phyloP scores from a whole-genome alignment of 2,329 filamentous ascomycete species.

The Fusarium sp. region DNA sequence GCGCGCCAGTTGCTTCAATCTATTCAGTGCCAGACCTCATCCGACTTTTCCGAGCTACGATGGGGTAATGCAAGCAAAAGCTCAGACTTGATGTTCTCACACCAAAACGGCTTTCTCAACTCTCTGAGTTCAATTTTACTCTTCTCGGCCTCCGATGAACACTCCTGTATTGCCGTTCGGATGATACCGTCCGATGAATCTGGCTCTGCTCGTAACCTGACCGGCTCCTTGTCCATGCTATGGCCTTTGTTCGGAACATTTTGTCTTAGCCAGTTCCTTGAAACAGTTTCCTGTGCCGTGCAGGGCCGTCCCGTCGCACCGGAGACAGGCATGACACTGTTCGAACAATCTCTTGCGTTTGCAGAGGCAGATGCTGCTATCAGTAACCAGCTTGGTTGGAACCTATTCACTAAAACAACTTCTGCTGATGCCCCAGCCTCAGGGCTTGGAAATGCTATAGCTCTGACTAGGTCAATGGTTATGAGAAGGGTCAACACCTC shows the following conservation, averaged over 20 bases:
- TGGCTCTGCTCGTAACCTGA: conserved; percentile 63
- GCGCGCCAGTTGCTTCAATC: conserved; percentile 78
- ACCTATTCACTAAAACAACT: conserved; percentile 64
- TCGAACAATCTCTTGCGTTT: conserved; percentile 95
- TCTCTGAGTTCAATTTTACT: conserved; percentile 75
- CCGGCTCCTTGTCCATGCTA: conserved; percentile 79
- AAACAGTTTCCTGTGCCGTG: conserved; percentile 86
- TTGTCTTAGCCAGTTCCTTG: conserved; percentile 83
- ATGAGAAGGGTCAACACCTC: conserved; percentile 86
- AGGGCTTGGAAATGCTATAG: conserved; percentile 48
- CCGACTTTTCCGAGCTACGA: conserved; percentile 73
- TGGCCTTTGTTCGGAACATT: conserved; percentile 79
- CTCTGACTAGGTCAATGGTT: conserved; percentile 71
- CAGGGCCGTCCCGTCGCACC: conserved; percentile 82
- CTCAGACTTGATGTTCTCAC: conserved; percentile 74
- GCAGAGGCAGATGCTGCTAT: conserved; percentile 93
- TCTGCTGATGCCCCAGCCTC: conserved; percentile 43
- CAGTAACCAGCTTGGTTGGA: conserved; percentile 79
- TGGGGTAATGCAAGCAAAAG: conserved; percentile 74
- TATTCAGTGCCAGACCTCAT: conserved; percentile 90
- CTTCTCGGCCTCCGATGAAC: conserved; percentile 76
- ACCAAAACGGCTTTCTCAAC: conserved; percentile 76
- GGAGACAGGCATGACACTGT: conserved; percentile 95
- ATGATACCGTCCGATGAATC: conserved; percentile 70
- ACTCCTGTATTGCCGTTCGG: conserved; percentile 77